These are phyloP conservation scores for Teratosphaeria epicoccoides DNA, from an alignment of 2,329 filamentous ascomycete species.

Conservation along the genomic window DNA sequence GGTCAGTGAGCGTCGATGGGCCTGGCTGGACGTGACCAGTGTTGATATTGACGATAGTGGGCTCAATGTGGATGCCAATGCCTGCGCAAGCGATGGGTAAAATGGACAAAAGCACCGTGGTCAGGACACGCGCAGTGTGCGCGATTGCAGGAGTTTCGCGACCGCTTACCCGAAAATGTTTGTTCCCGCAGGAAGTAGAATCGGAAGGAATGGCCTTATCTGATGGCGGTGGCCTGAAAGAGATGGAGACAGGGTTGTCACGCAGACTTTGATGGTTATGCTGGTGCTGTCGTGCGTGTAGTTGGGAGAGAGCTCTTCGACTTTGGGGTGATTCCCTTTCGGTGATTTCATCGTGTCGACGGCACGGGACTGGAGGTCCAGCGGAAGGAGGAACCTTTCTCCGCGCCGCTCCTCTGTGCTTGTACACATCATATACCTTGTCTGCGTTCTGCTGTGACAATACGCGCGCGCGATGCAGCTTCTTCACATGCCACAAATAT, in stretches of 20 bases:
- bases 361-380: neutral
- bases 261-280: neutral
- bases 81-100: neutral
- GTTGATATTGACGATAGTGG: neutral
- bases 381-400: neutral
- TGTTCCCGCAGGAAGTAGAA: neutral
- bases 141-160: neutral
- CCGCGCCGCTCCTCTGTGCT: no score
- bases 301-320: no score
- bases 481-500: neutral
- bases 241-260: neutral
- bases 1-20: constrained; percentile 2
- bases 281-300: neutral
- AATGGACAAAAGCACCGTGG: neutral
- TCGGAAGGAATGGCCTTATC: neutral
- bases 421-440: neutral
- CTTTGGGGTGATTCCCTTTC: no score
- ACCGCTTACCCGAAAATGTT: neutral
- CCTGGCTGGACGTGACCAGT: neutral
- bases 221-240: neutral
- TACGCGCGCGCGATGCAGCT: neutral
- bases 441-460: no score
- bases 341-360: neutral
- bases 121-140: neutral
- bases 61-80: neutral